Base-by-base conservation (phyloP, 2,329 filamentous ascomycete genomes). In the Bipolaris zeicola region DNA sequence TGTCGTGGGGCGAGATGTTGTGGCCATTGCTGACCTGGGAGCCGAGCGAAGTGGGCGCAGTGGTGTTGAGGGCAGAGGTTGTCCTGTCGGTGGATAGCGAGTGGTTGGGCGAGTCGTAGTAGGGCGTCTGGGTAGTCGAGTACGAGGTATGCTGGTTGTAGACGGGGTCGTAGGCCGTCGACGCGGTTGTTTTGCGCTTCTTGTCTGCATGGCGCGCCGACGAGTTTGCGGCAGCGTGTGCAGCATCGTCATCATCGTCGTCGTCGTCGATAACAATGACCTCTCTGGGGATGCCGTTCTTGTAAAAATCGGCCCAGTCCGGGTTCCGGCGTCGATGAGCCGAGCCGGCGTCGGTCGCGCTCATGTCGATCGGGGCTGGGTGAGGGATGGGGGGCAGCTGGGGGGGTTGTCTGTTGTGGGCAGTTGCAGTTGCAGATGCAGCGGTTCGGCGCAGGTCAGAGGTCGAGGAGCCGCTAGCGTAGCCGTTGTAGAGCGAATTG, bases 11-110 rank as follows among this genome's bases (percentile, higher is more conserved):
- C 34, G 75, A 85, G 48, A 90, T 88, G 69, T 90, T 88, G 34
- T 80, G 73, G 34, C 82, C 83, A 63, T 81, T 85, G 75, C 83
- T 85, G 26, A 80, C 80, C 65, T 84, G 82, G 6, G 90, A 93
- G 13, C 88, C 89, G 5, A 93, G 79, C 13, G 94, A 98, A 0
- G 95, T 97, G 5, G 92, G 88, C 41, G 94, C 94, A 0, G 93
- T 97, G 3, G 92, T 95, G 70, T 94, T 87, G 55, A 93, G 81
- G 41, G 86, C 85, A 14, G 91, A 95, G 31, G 89, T 89, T 13
- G 91, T 96, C 61, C 91, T 87, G 76, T 94, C 92, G 64, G 89
- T 95, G 4, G 92, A 96, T 52, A 88, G 83, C 11, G 90, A 92
- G 42, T 90, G 89, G 48, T 85, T 86, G 51, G 85, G 87, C 13